Conservation (phyloP, 1,139 yeast genomes). For the Scheffersomyces illinoinensis region DNA sequence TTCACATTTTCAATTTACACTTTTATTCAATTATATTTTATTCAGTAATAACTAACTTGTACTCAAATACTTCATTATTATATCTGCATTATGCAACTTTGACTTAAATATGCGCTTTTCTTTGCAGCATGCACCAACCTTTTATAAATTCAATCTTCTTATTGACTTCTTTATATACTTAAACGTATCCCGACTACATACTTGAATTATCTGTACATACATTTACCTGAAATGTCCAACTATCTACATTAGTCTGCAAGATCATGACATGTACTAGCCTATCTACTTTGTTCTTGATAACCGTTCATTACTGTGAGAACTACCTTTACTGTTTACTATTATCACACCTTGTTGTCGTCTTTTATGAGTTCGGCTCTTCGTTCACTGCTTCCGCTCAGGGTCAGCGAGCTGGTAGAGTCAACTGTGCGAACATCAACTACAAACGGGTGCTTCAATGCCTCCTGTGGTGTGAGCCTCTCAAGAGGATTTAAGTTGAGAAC, state of each 20-base stretch:
- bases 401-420: conserved; percentile 1
- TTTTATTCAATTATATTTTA: no score
- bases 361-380: neutral
- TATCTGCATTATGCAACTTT: neutral
- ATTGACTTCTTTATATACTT: no score
- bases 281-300: neutral
- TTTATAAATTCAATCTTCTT: no score
- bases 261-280: neutral
- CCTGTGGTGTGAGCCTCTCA: conserved; percentile 96
- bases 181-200: no score
- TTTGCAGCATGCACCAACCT: neutral
- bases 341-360: neutral
- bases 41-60: neutral
- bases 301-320: neutral
- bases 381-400: neutral
- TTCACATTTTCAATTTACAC: no score
- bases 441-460: conserved; percentile 91
- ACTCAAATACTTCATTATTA: no score
- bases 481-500: conserved; percentile 83
- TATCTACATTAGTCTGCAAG: no score
- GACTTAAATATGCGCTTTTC: neutral
- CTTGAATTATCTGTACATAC: no score
- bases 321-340: neutral
- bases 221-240: no score
- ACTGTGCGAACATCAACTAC: conserved; percentile 41